A percentile compares a stretch with the other conserved stretches of the same genome.
These are phyloP conservation scores for Collybia sordida DNA, from an alignment of 768 basidiomycete species.

Conservation along the genomic window DNA sequence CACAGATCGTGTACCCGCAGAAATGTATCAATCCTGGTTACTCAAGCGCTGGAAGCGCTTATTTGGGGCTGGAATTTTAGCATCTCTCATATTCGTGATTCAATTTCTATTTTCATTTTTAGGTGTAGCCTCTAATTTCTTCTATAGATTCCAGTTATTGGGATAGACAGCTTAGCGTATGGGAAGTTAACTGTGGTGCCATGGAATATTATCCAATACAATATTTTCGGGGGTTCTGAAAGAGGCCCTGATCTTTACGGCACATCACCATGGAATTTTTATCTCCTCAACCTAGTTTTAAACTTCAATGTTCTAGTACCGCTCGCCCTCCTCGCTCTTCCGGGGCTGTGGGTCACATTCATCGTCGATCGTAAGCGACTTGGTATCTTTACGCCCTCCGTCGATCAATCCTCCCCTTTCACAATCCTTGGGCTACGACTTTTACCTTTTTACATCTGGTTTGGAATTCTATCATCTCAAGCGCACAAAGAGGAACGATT, in stretches of 20 bases:
- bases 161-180: slow-evolving; percentile 85
- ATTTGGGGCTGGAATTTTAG: slow-evolving; percentile 48
- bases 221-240: slow-evolving; percentile 78
- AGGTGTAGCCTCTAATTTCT: slow-evolving; percentile 2
- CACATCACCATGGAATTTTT: slow-evolving; percentile 84
- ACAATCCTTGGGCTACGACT: slow-evolving; percentile 74
- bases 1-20: slow-evolving; percentile 57
- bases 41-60: slow-evolving; percentile 60
- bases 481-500: slow-evolving; percentile 99
- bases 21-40: slow-evolving; percentile 52
- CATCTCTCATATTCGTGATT: slow-evolving; percentile 65
- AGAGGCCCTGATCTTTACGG: slow-evolving; percentile 94
- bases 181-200: slow-evolving; percentile 78
- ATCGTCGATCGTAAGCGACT: slow-evolving; percentile 75
- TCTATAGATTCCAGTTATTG: slow-evolving; percentile 77
- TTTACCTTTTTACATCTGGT: slow-evolving; percentile 93
- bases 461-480: slow-evolving; percentile 74
- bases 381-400: slow-evolving; percentile 46
- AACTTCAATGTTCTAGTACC: slow-evolving; percentile 91
- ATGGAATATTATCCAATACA: slow-evolving; percentile 93
- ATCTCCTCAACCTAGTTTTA: slow-evolving; percentile 83
- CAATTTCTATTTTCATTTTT: background rate
- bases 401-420: slow-evolving; percentile 76
- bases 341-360: slow-evolving; percentile 74
- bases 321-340: slow-evolving; percentile 80